These are phyloP conservation scores for Aureobasidium sp. DNA, from an alignment of 2,329 filamentous ascomycete species.

Conservation along the genomic window DNA sequence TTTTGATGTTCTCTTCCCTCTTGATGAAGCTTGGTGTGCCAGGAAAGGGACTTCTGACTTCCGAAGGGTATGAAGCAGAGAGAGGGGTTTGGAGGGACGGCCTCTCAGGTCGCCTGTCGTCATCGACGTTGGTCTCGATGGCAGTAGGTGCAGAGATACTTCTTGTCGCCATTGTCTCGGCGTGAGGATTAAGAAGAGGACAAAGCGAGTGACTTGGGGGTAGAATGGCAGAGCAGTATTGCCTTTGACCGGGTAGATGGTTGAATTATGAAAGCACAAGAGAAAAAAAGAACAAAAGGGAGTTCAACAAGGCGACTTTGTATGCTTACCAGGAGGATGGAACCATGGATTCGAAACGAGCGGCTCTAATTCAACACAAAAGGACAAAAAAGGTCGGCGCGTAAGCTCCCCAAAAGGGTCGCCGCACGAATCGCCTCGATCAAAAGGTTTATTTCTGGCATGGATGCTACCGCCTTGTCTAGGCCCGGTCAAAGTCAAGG, in stretches of 20 bases:
- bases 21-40: conserved; percentile 59
- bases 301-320: conserved; percentile 13
- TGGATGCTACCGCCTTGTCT: conserved; percentile 13
- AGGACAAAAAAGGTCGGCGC: conserved; percentile 3
- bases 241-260: neutral
- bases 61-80: conserved; percentile 51
- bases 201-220: conserved; percentile 10
- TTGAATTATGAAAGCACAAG: conserved; percentile 16
- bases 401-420: conserved; percentile 2
- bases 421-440: conserved; percentile 8
- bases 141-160: conserved; percentile 28
- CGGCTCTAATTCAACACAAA: neutral
- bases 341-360: conserved; percentile 2
- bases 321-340: conserved; percentile 10
- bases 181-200: neutral
- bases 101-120: conserved; percentile 33
- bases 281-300: conserved; percentile 1
- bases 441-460: conserved; percentile 10
- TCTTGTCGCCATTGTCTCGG: conserved; percentile 15
- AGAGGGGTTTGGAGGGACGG: conserved; percentile 49
- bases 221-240: neutral
- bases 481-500: conserved; percentile 12
- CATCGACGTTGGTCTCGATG: conserved; percentile 29
- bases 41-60: conserved; percentile 59
- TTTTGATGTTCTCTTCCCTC: conserved; percentile 60